phyloP scores from a whole-genome alignment of 139 green algal genomes.

The Desmodesmus armatus region DNA sequence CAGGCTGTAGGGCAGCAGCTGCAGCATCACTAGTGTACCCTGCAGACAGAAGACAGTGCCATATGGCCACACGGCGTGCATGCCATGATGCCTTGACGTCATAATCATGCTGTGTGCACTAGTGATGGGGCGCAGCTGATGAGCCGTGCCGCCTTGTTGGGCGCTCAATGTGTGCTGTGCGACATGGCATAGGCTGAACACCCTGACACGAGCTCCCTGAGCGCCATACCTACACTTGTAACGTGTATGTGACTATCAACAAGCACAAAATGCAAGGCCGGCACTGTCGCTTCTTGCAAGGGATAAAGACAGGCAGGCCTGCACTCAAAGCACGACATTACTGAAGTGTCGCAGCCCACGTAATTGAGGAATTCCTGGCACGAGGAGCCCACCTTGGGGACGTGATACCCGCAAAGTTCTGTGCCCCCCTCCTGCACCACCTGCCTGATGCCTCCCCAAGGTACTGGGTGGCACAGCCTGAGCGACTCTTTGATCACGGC shows the following conservation, averaged over 20 bases:
- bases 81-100: too few relatives aligned
- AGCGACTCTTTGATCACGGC: constrained; percentile 54
- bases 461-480: constrained; percentile 33
- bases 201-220: neutral
- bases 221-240: neutral
- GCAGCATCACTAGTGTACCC: constrained; percentile 18
- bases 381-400: constrained; percentile 3
- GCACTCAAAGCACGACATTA: neutral
- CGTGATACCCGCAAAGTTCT: constrained; percentile 16
- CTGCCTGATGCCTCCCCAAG: constrained; percentile 37
- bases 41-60: neutral
- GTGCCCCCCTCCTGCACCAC: neutral
- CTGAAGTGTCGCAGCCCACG: neutral
- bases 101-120: too few relatives aligned
- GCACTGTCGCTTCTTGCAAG: neutral
- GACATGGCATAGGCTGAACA: neutral
- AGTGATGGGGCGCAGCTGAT: neutral
- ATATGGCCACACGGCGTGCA: neutral
- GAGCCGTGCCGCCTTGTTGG: neutral
- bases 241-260: neutral
- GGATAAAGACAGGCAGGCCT: neutral
- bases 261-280: neutral
- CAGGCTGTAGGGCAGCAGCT: constrained; percentile 20
- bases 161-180: too few relatives aligned
- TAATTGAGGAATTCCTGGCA: too few relatives aligned